phyloP scores from a whole-genome alignment of 2,329 filamentous ascomycete species.

The Anthostomella pinea region DNA sequence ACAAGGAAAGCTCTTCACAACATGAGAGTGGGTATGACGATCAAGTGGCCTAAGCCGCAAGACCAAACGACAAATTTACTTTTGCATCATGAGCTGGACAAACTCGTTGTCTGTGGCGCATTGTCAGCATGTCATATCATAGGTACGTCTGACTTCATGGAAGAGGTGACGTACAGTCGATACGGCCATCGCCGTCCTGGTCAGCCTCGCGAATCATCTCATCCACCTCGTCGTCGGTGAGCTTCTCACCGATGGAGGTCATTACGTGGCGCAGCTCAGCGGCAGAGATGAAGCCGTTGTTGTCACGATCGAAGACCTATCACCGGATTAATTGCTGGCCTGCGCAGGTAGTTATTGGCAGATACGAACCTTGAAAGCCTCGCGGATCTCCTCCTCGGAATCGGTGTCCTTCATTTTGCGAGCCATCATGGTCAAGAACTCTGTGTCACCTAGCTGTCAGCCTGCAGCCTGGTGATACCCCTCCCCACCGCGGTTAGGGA shows the following conservation, averaged over 20 bases:
- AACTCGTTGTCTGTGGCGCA: constrained; percentile 78
- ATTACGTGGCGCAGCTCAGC: constrained; percentile 87
- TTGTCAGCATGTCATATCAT: constrained; percentile 22
- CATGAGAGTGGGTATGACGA: constrained; percentile 27
- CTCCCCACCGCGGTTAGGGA: no score
- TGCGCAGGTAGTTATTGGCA: neutral
- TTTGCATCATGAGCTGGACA: constrained; percentile 95
- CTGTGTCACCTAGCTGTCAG: constrained; percentile 44
- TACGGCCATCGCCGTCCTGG: constrained; percentile 84
- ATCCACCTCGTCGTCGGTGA: constrained; percentile 86
- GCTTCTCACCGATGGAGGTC: constrained; percentile 89
- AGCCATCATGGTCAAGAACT: constrained; percentile 92
- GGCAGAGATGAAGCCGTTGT: constrained; percentile 88
- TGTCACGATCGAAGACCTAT: constrained; percentile 80
- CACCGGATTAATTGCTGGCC: constrained; percentile 14
- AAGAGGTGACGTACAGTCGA: constrained; percentile 67
- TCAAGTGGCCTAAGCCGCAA: constrained; percentile 19
- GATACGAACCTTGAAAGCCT: constrained; percentile 72
- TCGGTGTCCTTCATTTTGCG: constrained; percentile 94
- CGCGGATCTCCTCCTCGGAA: constrained; percentile 85
- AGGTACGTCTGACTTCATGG: neutral
- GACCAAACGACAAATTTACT: constrained; percentile 54
- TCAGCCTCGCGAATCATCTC: constrained; percentile 93
- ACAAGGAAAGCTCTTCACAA: constrained; percentile 23
- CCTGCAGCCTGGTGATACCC: constrained; percentile 5